Conservation (phyloP, 768 basidiomycete species). For the Porphyrellus cyaneotinctus region DNA sequence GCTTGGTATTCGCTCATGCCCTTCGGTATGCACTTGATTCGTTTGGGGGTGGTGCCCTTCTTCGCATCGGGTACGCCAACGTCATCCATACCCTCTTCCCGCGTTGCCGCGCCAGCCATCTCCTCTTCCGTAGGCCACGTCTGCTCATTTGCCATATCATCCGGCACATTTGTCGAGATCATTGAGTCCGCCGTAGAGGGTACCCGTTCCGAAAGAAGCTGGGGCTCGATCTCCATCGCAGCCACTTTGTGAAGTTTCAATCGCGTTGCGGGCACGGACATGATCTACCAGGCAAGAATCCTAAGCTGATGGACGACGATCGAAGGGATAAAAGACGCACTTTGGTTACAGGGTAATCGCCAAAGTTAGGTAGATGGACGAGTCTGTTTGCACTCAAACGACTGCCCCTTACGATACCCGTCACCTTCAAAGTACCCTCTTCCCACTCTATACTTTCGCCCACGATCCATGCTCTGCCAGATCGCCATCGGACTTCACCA, state of each 20-base stretch:
- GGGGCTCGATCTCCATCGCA: slow-evolving; percentile 68
- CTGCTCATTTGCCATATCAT: slow-evolving; percentile 90
- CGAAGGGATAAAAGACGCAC: slow-evolving; percentile 37
- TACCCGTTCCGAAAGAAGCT: slow-evolving; percentile 57
- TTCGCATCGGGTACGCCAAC: slow-evolving; percentile 56
- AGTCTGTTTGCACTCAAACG: slow-evolving; percentile 75
- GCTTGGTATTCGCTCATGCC: slow-evolving; percentile 98
- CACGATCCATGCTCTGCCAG: slow-evolving; percentile 72
- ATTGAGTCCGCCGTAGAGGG: slow-evolving; percentile 74
- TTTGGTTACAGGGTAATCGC: slow-evolving; percentile 83
- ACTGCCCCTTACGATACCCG: slow-evolving; percentile 80
- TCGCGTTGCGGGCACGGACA: slow-evolving; percentile 52
- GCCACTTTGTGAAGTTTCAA: slow-evolving; percentile 32
- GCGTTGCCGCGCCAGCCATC: slow-evolving; percentile 48
- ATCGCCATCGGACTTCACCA: slow-evolving; percentile 74
- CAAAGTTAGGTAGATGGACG: slow-evolving; percentile 81
- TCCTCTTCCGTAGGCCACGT: slow-evolving; percentile 99
- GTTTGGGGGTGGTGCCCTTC: slow-evolving; percentile 72
- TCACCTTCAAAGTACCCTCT: slow-evolving; percentile 66
- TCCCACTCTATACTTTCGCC: slow-evolving; percentile 63
- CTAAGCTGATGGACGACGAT: not conserved
- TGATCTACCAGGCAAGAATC: slow-evolving; percentile 47
- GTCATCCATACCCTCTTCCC: slow-evolving; percentile 15
- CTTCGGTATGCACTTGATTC: slow-evolving; percentile 82
- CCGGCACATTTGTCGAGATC: slow-evolving; percentile 81